Base-by-base conservation (phyloP, 2,329 filamentous ascomycete genomes). In the Epichloe coenophiala region DNA sequence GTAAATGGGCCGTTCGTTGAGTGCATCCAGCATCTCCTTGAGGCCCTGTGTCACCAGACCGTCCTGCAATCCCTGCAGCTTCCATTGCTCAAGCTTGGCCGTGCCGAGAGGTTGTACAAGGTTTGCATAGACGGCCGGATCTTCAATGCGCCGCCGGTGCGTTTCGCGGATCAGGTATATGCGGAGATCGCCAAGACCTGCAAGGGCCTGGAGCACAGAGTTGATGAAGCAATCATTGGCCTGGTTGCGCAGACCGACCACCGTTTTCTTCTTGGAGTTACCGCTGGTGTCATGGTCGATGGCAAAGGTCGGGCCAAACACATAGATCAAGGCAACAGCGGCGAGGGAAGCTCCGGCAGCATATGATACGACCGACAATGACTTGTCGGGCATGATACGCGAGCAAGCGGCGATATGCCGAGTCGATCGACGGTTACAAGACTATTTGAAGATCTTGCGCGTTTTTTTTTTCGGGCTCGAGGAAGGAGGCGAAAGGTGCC, bases 151-250 rank as follows among this genome's bases (percentile, higher is more conserved):
- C 57, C 91, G 81, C 54, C 89, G 80, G 67, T 96, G 88, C 36
- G 86, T 84, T 70, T 97, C 91, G 58, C 88, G 80, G 62, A 97
- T 96, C 55, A 98, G 73, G 69, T 96, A 98, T 58, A 93, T 69
- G 56, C 93, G 83, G 62, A 98, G 73, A 64, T 97, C 89, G 47
- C 86, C 86, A 35, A 97, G 74, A 3, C 93, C 93, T 13, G 93
- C 91, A 42, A 98, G 76, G 7, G 88, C 89, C 71, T 98, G 93
- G 37, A 98, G 78, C 19, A 95, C 86, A 23, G 89, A 95, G 68
- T 98, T 98, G 72, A 97, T 96, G 68, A 91, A 93, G 72, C 87
- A 93, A 67, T 93, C 93, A 68, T 98, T 98, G 58, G 91, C 93
- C 8, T 88, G 83, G 67, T 98, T 98, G 49, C 76, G 75, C 51